A percentile compares a stretch with the other conserved stretches of the same genome.
phyloP scores from a whole-genome alignment of 1,284 basidiomycete genomes.

The Boletus calvinii region DNA sequence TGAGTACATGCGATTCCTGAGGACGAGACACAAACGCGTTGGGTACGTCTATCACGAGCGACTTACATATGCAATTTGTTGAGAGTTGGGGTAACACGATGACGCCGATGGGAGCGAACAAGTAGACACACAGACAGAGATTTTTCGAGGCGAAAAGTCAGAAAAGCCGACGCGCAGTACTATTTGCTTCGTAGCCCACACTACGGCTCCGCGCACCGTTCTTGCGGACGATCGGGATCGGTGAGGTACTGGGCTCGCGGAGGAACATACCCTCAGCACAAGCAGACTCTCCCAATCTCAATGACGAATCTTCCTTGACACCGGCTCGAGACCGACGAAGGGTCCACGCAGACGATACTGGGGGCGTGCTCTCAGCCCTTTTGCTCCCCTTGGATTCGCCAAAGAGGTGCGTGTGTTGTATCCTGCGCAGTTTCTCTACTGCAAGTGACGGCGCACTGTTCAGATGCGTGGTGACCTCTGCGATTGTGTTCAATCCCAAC shows the following conservation, averaged over 20 bases:
- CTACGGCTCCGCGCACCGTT: conserved; percentile 28
- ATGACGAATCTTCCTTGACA: conserved; percentile 15
- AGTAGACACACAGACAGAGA: not conserved
- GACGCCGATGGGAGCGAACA: not conserved
- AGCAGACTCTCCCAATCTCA: conserved; percentile 6
- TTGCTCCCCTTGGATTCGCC: conserved; percentile 11
- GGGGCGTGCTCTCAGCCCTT: conserved; percentile 32
- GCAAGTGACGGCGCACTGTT: conserved; percentile 20
- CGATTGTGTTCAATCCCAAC: conserved; percentile 24
- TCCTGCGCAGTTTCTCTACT: conserved; percentile 19
- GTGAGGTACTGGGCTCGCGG: conserved; percentile 27
- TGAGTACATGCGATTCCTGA: conserved; percentile 12
- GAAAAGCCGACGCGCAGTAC: conserved; percentile 12
- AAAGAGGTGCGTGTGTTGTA: conserved; percentile 16
- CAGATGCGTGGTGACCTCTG: conserved; percentile 22
- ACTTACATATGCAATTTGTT: conserved; percentile 20
- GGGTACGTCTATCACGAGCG: not conserved
- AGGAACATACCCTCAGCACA: conserved; percentile 22
- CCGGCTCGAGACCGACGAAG: conserved; percentile 12
- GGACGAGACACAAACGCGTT: not conserved
- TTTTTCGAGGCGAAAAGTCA: conserved; percentile 2
- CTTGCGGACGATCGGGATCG: conserved; percentile 25
- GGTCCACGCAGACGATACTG: conserved; percentile 27
- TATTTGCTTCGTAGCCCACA: conserved; percentile 20
- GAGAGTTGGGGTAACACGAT: not conserved